These are phyloP conservation scores for Talaromyces ruber DNA, from an alignment of 495 filamentous ascomycete species.

Conservation along the genomic window DNA sequence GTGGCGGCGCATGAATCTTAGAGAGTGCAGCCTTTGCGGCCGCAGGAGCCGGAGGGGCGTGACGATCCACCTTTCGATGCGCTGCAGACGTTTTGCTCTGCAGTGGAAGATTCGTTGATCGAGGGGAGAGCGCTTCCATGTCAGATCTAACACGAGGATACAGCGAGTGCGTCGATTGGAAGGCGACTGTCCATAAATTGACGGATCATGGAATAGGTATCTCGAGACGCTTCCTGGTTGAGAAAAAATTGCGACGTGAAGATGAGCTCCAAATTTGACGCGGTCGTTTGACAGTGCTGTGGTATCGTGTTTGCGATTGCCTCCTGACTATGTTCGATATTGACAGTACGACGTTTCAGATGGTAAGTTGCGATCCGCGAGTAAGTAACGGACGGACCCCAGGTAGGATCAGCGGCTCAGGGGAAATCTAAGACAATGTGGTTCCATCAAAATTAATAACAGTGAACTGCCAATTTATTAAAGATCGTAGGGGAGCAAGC, in stretches of 20 bases:
- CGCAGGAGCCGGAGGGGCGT: conserved; percentile 37
- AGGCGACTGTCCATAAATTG: not conserved
- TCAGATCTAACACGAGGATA: conserved; percentile 8
- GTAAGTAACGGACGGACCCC: not conserved
- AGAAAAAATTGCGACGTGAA: not conserved
- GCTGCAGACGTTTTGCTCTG: conserved; percentile 34
- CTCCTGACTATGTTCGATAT: not conserved
- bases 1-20: conserved; percentile 62
- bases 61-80: conserved; percentile 45
- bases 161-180: not conserved
- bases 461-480: not conserved
- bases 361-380: conserved; percentile 1
- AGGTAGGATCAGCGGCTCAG: conserved; percentile 5
- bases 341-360: not conserved
- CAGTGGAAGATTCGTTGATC: conserved; percentile 55
- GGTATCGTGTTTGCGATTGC: not conserved
- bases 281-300: not conserved
- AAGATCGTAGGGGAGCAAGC: not conserved
- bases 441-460: not conserved
- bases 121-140: conserved; percentile 66
- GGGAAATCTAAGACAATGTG: not conserved
- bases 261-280: not conserved
- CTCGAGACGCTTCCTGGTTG: not conserved
- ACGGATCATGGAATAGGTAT: not conserved
- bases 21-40: conserved; percentile 31